phyloP scores from a whole-genome alignment of 2,329 filamentous ascomycete species.

The Septoria linicola region DNA sequence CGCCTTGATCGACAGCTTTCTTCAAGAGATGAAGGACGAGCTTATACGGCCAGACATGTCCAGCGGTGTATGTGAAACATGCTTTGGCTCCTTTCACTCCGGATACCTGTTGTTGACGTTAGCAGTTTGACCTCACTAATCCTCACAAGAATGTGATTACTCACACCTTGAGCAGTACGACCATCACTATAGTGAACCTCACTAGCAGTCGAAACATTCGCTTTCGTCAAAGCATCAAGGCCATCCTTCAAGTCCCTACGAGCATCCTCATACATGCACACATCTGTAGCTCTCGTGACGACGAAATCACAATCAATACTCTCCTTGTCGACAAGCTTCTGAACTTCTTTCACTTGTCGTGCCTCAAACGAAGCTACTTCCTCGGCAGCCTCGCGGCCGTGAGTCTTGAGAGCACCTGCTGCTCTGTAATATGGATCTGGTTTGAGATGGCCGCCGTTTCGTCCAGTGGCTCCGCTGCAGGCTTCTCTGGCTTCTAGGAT shows the following conservation, averaged over 20 bases:
- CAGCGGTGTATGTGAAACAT: constrained; percentile 52
- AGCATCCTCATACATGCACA: constrained; percentile 37
- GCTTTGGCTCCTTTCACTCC: constrained; percentile 42
- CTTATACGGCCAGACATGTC: constrained; percentile 36
- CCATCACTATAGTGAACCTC: constrained; percentile 35
- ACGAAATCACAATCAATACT: constrained; percentile 49
- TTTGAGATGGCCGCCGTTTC: constrained; percentile 39
- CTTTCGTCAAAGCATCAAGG: constrained; percentile 36
- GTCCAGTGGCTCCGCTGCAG: constrained; percentile 33
- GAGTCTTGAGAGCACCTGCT: constrained; percentile 25
- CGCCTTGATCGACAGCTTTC: constrained; percentile 43
- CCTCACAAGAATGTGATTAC: not conserved
- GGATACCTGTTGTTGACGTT: constrained; percentile 32
- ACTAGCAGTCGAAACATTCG: constrained; percentile 30
- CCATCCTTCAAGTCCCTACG: constrained; percentile 30
- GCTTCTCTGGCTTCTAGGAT: constrained; percentile 33
- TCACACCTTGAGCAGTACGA: constrained; percentile 35
- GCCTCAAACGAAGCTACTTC: constrained; percentile 38
- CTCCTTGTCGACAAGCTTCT: constrained; percentile 41
- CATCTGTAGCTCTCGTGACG: constrained; percentile 44
- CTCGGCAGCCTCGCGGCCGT: constrained; percentile 35
- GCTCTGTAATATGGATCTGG: constrained; percentile 38
- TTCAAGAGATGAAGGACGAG: constrained; percentile 29
- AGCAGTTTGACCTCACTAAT: not conserved
- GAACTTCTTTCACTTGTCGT: constrained; percentile 37